Conservation (phyloP, 306 rosid genomes). For the Corylus avellana region DNA sequence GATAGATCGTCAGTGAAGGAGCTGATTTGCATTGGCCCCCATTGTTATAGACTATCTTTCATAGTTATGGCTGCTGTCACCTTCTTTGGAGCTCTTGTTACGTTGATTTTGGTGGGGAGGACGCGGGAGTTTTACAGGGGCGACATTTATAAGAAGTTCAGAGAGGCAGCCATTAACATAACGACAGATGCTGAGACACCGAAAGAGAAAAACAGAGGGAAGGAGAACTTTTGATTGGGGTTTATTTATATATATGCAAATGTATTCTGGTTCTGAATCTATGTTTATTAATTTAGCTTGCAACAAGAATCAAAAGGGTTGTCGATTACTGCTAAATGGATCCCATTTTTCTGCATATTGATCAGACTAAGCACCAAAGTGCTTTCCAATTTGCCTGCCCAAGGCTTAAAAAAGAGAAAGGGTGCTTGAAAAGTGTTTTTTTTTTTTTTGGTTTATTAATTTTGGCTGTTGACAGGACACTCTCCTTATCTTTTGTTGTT, state of each 20-base stretch:
- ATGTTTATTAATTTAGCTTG: neutral
- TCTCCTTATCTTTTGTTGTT: no score
- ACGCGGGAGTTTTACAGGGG: conserved; percentile 32
- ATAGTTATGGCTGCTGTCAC: conserved; percentile 35
- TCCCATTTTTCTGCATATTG: neutral
- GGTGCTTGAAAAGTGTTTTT: neutral
- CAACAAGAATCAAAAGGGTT: neutral
- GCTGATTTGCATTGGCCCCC: conserved; percentile 36
- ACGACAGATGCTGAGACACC: neutral
- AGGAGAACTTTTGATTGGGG: no score
- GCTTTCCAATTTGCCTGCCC: neutral
- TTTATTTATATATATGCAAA: neutral
- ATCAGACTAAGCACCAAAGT: neutral
- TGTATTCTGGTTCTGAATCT: neutral
- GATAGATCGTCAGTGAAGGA: conserved; percentile 33
- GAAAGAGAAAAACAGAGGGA: neutral
- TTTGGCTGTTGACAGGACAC: neutral
- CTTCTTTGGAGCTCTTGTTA: conserved; percentile 36
- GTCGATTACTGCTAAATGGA: neutral
- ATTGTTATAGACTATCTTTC: conserved; percentile 38
- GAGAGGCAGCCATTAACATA: neutral
- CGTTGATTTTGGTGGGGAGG: conserved; percentile 37
- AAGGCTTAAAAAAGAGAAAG: neutral
- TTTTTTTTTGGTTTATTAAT: neutral
- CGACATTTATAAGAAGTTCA: conserved; percentile 41